A percentile compares a stretch with the other conserved stretches of the same genome.
These are phyloP conservation scores for Xylaria sp. DNA, from an alignment of 2,329 filamentous ascomycete genomes.

Conservation along the genomic window DNA sequence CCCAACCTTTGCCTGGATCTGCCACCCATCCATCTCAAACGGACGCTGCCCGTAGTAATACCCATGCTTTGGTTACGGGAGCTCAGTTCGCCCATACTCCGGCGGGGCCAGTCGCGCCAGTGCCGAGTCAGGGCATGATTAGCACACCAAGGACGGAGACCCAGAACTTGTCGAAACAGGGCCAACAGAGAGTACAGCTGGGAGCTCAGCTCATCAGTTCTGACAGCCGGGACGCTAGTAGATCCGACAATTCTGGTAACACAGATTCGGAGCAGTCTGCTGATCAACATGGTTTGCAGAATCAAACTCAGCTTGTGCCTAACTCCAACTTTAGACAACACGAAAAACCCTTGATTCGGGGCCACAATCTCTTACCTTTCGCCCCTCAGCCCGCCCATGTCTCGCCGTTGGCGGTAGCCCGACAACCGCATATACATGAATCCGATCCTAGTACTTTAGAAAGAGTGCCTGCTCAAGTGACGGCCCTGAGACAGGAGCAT, in stretches of 20 bases:
- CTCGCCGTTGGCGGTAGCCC: constrained; percentile 65
- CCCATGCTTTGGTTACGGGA: constrained; percentile 37
- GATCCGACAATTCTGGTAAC: constrained; percentile 56
- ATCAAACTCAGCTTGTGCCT: constrained; percentile 51
- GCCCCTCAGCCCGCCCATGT: constrained; percentile 81
- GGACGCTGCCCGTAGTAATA: constrained; percentile 29
- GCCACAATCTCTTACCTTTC: constrained; percentile 77
- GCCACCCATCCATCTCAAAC: constrained; percentile 26
- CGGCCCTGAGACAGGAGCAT: constrained; percentile 64
- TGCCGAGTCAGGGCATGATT: constrained; percentile 32
- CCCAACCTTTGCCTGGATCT: constrained; percentile 32
- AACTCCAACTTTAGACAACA: constrained; percentile 55
- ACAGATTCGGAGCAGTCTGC: constrained; percentile 51
- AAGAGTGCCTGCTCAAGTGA: constrained; percentile 64
- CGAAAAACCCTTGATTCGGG: constrained; percentile 73
- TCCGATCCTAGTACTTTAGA: constrained; percentile 51
- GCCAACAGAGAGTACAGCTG: constrained; percentile 38
- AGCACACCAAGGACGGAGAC: constrained; percentile 24
- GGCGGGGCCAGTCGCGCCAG: constrained; percentile 26
- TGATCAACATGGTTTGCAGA: constrained; percentile 52
- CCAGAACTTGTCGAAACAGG: constrained; percentile 19
- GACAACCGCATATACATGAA: constrained; percentile 49
- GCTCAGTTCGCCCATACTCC: constrained; percentile 37
- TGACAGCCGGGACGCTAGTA: constrained; percentile 57
- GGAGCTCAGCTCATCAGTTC: constrained; percentile 51